Conservation (phyloP, 2,329 filamentous ascomycete genomes). For the Sporothrix brunneoviolacea region DNA sequence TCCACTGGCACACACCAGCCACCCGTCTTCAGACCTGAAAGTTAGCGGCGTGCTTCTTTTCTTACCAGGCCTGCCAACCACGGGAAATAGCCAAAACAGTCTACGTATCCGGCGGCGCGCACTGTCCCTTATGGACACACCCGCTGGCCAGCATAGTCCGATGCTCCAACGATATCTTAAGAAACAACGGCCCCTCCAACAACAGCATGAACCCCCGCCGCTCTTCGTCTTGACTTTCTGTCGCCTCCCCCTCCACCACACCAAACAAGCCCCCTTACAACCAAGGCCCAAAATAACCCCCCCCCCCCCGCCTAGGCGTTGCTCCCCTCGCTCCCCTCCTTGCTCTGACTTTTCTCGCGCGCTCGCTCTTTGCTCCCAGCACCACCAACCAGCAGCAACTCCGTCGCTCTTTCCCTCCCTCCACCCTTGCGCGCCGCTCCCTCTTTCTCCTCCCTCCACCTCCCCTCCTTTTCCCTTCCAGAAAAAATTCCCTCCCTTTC, state of each 20-base stretch:
- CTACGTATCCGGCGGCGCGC: too few species aligned
- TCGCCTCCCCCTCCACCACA: not conserved
- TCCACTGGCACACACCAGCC: too few species aligned
- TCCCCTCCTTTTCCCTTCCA: constrained; percentile 18
- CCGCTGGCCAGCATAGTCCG: too few species aligned
- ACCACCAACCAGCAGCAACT: constrained; percentile 8
- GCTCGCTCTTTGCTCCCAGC: constrained; percentile 18
- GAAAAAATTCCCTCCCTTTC: constrained; percentile 20
- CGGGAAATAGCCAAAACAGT: too few species aligned
- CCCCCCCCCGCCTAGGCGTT: constrained; percentile 5
- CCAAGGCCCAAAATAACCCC: not conserved
- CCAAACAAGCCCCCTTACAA: not conserved
- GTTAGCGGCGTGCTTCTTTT: too few species aligned
- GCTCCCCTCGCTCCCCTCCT: constrained; percentile 18
- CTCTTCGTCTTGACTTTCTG: not conserved
- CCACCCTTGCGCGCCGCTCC: constrained; percentile 12
- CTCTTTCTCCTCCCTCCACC: constrained; percentile 19
- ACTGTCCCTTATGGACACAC: too few species aligned
- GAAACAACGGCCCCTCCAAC: too few species aligned
- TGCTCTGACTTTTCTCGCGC: constrained; percentile 20
- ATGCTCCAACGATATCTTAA: too few species aligned
- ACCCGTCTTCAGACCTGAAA: too few species aligned
- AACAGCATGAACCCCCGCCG: not conserved
- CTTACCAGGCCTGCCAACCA: too few species aligned
- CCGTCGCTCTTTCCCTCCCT: constrained; percentile 12